Evolutionary conservation across 331 rosid genomes (phyloP), one percentile per base, ranked within the genome.

Genomic region (Quercus phellos): DNA sequence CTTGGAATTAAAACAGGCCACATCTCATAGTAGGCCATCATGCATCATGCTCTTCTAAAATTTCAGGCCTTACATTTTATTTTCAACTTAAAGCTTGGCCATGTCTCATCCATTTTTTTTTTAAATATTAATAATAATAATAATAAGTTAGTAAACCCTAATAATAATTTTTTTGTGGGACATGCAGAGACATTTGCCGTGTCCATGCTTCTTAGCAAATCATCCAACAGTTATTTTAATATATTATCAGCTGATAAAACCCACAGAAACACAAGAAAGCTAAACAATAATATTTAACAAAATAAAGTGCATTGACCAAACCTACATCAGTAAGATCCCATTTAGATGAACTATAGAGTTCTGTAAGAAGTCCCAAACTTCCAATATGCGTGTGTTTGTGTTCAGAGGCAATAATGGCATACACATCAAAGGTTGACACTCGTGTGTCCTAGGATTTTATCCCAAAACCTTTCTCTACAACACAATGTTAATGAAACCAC

Each of bases 401-500:
- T 58, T 22, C 30, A 22, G 29, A 9, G 32, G 16, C 32, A 22
- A 21, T 13, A 58, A 12, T 58, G 32, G 32, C 66, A 58, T 22
- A 11, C 66, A 58, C 16, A 26, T 22, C 32, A 22, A 26, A 22
- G 66, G 5, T 58, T 1, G 5, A 58, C 29, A 58, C 29, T 58
- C 3, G 5, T 22, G 66, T 21, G 66, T 24, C 66, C 66, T 24
- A 59, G 29, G 30, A 59, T 59, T 59, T 59, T 12, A 26, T 32
- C 68, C 68, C n/a, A 30, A 11, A 64, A 30, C 22, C 16, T 64
- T 12, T 24, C 68, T 13, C 35, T 27, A 2, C 4, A 64, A 64
- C 22, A 32, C 60, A 78, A 61, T 73, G 51, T 35, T 13, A 75
- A 69, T 18, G 21, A 63, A 63, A 68, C 82, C 74, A 56, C 67